These are phyloP conservation scores for Filobasidium floriforme DNA, from an alignment of 768 basidiomycete species.

Conservation along the genomic window DNA sequence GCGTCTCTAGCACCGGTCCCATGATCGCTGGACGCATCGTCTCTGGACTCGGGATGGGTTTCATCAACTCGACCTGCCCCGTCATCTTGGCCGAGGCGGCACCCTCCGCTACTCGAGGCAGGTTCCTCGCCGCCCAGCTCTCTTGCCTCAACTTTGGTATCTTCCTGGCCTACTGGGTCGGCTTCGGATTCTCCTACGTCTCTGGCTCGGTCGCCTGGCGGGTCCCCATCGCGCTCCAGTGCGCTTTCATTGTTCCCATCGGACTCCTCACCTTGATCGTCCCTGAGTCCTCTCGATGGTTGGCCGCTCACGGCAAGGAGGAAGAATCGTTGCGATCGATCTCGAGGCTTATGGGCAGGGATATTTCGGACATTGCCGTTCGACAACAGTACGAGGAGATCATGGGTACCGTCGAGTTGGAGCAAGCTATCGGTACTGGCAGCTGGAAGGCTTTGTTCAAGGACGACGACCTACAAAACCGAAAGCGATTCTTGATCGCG, in stretches of 20 bases:
- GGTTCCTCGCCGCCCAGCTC: constrained; percentile 17
- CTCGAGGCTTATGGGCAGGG: constrained; percentile 22
- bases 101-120: constrained; percentile 29
- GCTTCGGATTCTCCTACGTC: constrained; percentile 31
- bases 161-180: constrained; percentile 22
- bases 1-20: constrained; percentile 23
- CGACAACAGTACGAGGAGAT: constrained; percentile 23
- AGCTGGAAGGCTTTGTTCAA: constrained; percentile 29
- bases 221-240: constrained; percentile 32
- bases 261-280: constrained; percentile 28
- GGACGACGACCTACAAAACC: constrained; percentile 30
- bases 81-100: constrained; percentile 31
- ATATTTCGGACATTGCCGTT: constrained; percentile 23
- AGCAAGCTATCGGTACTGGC: constrained; percentile 26
- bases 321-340: constrained; percentile 25
- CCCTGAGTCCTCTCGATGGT: constrained; percentile 35
- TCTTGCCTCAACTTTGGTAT: constrained; percentile 19
- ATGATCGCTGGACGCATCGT: constrained; percentile 33
- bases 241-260: constrained; percentile 29
- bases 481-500: constrained; percentile 32
- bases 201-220: constrained; percentile 29
- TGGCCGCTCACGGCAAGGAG: constrained; percentile 4
- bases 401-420: constrained; percentile 22
- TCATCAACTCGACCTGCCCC: constrained; percentile 34
- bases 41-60: constrained; percentile 29